Evolutionary conservation across 768 basidiomycete genomes (phyloP).

Genomic region (Pleurotus ostreatus): DNA sequence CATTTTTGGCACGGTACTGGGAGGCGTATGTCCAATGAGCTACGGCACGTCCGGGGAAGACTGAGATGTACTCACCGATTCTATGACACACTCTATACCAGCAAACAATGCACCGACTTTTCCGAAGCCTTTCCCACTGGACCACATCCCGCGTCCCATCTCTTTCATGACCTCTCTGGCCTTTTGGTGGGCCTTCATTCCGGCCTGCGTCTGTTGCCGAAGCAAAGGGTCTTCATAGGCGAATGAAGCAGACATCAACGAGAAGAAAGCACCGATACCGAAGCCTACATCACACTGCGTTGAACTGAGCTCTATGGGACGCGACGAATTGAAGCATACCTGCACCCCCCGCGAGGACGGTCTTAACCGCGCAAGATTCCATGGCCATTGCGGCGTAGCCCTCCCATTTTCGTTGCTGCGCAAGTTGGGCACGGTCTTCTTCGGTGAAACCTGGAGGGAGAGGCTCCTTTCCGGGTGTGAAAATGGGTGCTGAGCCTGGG

Average conservation of each 20-base stretch:
- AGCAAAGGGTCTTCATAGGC: slow-evolving; percentile 91
- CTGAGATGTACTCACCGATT: slow-evolving; percentile 62
- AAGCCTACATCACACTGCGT: slow-evolving; percentile 54
- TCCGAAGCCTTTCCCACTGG: slow-evolving; percentile 85
- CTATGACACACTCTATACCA: slow-evolving; percentile 94
- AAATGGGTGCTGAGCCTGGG: slow-evolving; percentile 66
- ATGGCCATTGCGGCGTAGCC: slow-evolving; percentile 63
- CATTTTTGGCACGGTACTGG: slow-evolving; percentile 95
- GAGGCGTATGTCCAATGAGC: neutral
- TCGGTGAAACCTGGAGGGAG: slow-evolving; percentile 80
- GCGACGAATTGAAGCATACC: slow-evolving; percentile 49
- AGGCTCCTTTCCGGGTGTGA: slow-evolving; percentile 82
- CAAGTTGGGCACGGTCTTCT: slow-evolving; percentile 65
- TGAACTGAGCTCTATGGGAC: slow-evolving; percentile 4
- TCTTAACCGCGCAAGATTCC: slow-evolving; percentile 87
- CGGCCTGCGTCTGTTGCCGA: slow-evolving; percentile 54
- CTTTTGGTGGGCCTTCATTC: slow-evolving; percentile 67
- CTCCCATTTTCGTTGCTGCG: slow-evolving; percentile 77
- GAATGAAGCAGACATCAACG: slow-evolving; percentile 93
- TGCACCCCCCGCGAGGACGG: slow-evolving; percentile 72
- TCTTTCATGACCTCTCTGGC: slow-evolving; percentile 85
- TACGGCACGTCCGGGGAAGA: neutral
- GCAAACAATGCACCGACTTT: slow-evolving; percentile 93
- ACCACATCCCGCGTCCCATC: slow-evolving; percentile 92
- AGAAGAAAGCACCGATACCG: slow-evolving; percentile 91